Evolutionary conservation across 1,284 basidiomycete species (phyloP).

Genomic region (Agroathelia rolfsii): DNA sequence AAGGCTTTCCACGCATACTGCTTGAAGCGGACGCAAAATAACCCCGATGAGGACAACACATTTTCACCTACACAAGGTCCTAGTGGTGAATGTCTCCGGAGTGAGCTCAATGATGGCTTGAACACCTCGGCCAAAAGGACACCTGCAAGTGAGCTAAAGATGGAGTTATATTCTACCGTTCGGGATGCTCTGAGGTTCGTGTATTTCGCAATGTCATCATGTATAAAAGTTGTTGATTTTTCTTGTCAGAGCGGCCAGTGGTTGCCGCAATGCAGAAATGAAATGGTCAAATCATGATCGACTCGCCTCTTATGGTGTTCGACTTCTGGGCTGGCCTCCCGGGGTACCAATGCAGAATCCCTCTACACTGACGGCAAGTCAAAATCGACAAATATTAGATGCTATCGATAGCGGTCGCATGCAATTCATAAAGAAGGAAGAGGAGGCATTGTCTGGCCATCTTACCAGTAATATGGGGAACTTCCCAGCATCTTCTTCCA

Average conservation of each 20-base stretch:
- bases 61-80: constrained; percentile 4
- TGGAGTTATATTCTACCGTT: constrained; percentile 41
- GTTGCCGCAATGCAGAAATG: constrained; percentile 57
- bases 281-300: constrained; percentile 59
- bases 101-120: no score
- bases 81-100: no score
- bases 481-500: no score
- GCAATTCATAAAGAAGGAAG: constrained; percentile 35
- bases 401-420: constrained; percentile 35
- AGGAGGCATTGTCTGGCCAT: no score
- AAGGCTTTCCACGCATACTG: constrained; percentile 43
- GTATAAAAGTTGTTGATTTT: constrained; percentile 7
- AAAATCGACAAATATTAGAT: constrained; percentile 44
- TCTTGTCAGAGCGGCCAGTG: constrained; percentile 35
- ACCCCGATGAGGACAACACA: not conserved
- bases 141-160: constrained; percentile 33
- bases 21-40: constrained; percentile 13
- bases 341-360: constrained; percentile 49
- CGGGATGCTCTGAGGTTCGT: constrained; percentile 42
- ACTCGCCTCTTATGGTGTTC: constrained; percentile 43
- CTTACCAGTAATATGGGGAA: no score
- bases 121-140: constrained; percentile 20
- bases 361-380: constrained; percentile 38
- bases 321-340: constrained; percentile 51
- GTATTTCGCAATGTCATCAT: constrained; percentile 4